Percentiles rank a stretch among this genome's conserved stretches.
Conservation (phyloP, 257 asterid species). For the Primulina tabacum region DNA sequence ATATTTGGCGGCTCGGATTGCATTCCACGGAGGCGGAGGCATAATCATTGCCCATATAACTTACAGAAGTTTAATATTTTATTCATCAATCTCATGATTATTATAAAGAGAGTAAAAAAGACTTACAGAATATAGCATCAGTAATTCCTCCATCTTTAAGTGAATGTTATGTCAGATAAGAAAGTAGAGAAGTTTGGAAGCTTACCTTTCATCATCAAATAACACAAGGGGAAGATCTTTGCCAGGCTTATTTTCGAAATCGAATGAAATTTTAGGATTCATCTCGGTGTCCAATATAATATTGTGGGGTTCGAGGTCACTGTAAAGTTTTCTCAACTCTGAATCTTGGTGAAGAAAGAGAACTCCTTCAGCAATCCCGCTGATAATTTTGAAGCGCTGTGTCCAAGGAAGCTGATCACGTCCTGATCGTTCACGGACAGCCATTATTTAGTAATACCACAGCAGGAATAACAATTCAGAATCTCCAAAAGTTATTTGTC, state of each 20-base stretch:
- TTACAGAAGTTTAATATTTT: neutral
- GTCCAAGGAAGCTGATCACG: neutral
- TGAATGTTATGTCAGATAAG: neutral
- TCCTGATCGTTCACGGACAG: neutral
- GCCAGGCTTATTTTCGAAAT: neutral
- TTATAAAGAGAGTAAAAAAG: too few relatives aligned
- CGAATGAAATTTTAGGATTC: neutral
- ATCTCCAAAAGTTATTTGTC: neutral
- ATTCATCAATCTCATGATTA: too few relatives aligned
- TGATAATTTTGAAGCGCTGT: neutral
- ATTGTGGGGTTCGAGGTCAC: neutral
- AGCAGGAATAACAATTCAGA: neutral
- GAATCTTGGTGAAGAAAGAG: neutral
- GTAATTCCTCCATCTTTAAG: neutral
- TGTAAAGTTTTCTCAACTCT: neutral
- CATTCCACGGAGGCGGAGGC: neutral
- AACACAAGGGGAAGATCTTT: neutral
- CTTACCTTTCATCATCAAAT: neutral
- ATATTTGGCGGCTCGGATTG: neutral
- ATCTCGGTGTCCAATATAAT: neutral
- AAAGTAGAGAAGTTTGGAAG: neutral
- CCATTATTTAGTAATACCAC: neutral
- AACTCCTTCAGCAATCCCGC: neutral
- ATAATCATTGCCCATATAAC: neutral
- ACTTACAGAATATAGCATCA: neutral